Conservation (phyloP, 192 early-diverging fungal species). For the Gamsiella multidivaricata region DNA sequence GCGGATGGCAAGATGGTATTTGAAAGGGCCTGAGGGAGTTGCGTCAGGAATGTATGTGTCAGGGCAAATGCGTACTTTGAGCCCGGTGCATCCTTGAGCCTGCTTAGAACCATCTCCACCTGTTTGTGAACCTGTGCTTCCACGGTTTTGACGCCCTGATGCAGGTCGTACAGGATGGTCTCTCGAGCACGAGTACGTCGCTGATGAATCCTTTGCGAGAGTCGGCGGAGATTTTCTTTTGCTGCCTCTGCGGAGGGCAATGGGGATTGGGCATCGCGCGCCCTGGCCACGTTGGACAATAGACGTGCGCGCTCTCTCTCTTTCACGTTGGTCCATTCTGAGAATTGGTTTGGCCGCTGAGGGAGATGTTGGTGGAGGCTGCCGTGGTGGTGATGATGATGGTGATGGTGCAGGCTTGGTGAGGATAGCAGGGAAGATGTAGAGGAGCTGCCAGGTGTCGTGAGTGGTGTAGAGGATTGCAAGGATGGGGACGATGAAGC, state of each 20-base stretch:
- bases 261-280: constrained; percentile 1
- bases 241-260: constrained; percentile 20
- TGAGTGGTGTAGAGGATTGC: background rate
- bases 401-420: background rate
- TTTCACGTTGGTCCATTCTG: constrained; percentile 46
- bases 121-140: constrained; percentile 52
- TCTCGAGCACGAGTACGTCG: constrained; percentile 38
- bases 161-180: constrained; percentile 40
- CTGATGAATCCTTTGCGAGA: constrained; percentile 39
- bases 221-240: constrained; percentile 34
- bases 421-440: background rate
- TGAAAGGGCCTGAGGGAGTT: constrained; percentile 39
- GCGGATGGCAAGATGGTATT: constrained; percentile 48
- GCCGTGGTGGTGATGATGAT: constrained; percentile 7
- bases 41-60: constrained; percentile 42
- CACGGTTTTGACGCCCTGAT: constrained; percentile 46
- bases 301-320: constrained; percentile 39
- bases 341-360: constrained; percentile 24
- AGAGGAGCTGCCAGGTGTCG: background rate
- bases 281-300: constrained; percentile 35
- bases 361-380: constrained; percentile 30
- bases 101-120: constrained; percentile 46
- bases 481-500: background rate
- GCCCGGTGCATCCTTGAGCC: constrained; percentile 35
- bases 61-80: constrained; percentile 48